A percentile compares a stretch with the other conserved stretches of the same genome.
Conservation (phyloP, 1,139 yeast genomes). For the Diutina mesorugosa region DNA sequence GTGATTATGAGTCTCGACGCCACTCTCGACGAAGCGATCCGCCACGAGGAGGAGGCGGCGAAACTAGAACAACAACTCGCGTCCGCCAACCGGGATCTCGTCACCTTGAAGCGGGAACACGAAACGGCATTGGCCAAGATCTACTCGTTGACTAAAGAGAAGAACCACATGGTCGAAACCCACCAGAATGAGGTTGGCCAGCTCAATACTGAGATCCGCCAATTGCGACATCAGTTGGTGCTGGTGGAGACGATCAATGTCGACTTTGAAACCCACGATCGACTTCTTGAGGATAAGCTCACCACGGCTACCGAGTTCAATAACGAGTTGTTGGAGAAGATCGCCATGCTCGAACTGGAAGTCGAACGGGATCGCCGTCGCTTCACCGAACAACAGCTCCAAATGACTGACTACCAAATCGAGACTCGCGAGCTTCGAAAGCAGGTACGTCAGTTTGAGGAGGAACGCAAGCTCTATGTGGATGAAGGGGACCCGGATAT, state of each 20-base stretch:
- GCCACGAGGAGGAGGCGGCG: slow-evolving; percentile 24
- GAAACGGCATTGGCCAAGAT: slow-evolving; percentile 8
- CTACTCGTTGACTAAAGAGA: slow-evolving; percentile 6
- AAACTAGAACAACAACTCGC: slow-evolving; percentile 17
- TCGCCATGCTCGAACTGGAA: slow-evolving; percentile 30
- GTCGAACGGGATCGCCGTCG: slow-evolving; percentile 18
- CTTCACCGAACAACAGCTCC: neutral
- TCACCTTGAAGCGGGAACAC: slow-evolving; percentile 6
- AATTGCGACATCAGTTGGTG: slow-evolving; percentile 21
- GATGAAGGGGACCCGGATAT: neutral
- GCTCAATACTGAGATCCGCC: slow-evolving; percentile 6
- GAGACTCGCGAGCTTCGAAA: neutral
- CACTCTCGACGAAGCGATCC: slow-evolving; percentile 27
- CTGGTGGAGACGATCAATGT: slow-evolving; percentile 29
- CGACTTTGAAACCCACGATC: slow-evolving; percentile 26
- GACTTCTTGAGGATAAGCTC: slow-evolving; percentile 20
- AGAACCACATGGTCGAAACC: slow-evolving; percentile 10
- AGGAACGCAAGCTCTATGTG: neutral
- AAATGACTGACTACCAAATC: neutral
- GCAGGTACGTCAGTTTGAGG: neutral
- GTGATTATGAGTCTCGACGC: slow-evolving; percentile 30
- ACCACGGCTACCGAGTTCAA: slow-evolving; percentile 24
- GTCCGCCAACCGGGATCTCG: slow-evolving; percentile 6
- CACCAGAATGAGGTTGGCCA: slow-evolving; percentile 11
- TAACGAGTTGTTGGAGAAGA: slow-evolving; percentile 27